A percentile compares a stretch with the other conserved stretches of the same genome.
These are phyloP conservation scores for Coemansia sp. DNA, from an alignment of 192 early-diverging fungal genomes.

Conservation along the genomic window DNA sequence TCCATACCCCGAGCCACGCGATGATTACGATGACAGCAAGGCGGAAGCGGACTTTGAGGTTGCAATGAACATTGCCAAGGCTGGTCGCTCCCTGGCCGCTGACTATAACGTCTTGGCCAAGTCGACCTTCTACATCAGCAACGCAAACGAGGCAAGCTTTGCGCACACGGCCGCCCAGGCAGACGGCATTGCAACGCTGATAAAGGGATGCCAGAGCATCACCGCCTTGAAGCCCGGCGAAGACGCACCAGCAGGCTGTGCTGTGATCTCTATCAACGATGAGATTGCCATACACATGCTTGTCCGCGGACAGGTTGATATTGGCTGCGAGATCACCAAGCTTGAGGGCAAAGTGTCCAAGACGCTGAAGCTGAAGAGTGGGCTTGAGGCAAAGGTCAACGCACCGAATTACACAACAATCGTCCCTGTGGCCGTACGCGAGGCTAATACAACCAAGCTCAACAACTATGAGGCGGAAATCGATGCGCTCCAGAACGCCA, in stretches of 20 bases:
- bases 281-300: conserved; percentile 73
- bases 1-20: conserved; percentile 39
- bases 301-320: conserved; percentile 76
- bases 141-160: conserved; percentile 41
- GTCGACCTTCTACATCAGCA: conserved; percentile 62
- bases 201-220: conserved; percentile 71
- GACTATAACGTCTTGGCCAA: conserved; percentile 68
- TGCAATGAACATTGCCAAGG: conserved; percentile 72
- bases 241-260: conserved; percentile 75
- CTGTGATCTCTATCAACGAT: conserved; percentile 66
- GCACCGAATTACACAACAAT: conserved; percentile 68
- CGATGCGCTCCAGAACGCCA: conserved; percentile 62
- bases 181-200: conserved; percentile 65
- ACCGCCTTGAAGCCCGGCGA: conserved; percentile 58
- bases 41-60: conserved; percentile 81
- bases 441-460: conserved; percentile 69
- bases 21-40: conserved; percentile 58
- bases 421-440: conserved; percentile 71
- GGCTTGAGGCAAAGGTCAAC: conserved; percentile 62
- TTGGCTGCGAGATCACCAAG: conserved; percentile 81
- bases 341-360: conserved; percentile 75
- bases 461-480: conserved; percentile 75
- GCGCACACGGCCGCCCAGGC: conserved; percentile 61
- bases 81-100: conserved; percentile 72
- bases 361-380: conserved; percentile 59